phyloP scores from a whole-genome alignment of 78 protist genomes.

The Anaeramoeba ignava region DNA sequence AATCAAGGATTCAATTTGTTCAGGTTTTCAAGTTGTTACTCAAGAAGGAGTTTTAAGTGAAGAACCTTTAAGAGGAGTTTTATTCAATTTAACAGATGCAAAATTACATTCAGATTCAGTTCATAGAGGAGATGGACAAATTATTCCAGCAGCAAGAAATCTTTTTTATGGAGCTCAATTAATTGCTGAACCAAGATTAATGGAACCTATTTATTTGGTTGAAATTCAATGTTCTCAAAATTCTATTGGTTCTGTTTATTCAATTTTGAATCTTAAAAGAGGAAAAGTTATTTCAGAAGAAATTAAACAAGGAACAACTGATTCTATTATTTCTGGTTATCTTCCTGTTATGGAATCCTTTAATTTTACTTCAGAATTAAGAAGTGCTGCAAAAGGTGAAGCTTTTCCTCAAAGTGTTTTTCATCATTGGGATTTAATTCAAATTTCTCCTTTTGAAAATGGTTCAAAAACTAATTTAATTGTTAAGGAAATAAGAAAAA shows the following conservation, averaged over 20 bases:
- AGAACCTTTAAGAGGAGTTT: constrained; percentile 86
- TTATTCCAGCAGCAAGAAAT: constrained; percentile 81
- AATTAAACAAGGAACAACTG: constrained; percentile 68
- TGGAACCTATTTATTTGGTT: constrained; percentile 87
- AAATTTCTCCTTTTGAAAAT: constrained; percentile 57
- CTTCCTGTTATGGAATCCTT: constrained; percentile 97
- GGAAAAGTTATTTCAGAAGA: constrained; percentile 82
- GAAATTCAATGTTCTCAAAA: constrained; percentile 71
- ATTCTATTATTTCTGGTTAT: constrained; percentile 62
- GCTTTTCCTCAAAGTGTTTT: constrained; percentile 98
- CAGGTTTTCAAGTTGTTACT: constrained; percentile 88
- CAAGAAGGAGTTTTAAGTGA: constrained; percentile 92
- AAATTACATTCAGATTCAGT: constrained; percentile 94
- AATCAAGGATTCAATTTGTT: constrained; percentile 84
- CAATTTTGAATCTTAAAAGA: constrained; percentile 68
- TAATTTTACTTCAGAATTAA: constrained; percentile 90
- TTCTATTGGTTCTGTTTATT: constrained; percentile 84
- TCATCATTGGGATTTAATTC: constrained; percentile 79
- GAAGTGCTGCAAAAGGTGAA: constrained; percentile 90
- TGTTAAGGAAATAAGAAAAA: constrained; percentile 54
- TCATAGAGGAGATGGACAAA: constrained; percentile 93
- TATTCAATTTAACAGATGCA: constrained; percentile 78
- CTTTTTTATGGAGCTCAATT: constrained; percentile 61
- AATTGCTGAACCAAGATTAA: constrained; percentile 65
- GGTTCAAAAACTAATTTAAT: constrained; percentile 29